Evolutionary conservation across 176 grass and related monocot genomes (phyloP).

Genomic region (Puya raimondii): DNA sequence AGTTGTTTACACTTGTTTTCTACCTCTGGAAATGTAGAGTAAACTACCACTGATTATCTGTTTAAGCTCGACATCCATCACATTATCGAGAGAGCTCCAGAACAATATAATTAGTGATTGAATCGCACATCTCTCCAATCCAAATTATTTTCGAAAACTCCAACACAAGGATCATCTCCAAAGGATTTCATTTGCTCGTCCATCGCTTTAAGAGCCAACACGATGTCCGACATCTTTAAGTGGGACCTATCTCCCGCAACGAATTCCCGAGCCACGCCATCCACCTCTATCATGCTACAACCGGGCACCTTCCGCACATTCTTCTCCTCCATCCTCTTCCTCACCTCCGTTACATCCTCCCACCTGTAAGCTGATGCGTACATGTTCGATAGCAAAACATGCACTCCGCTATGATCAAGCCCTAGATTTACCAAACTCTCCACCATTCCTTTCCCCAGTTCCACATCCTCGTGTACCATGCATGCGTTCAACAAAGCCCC

Average conservation of each 20-base stretch:
- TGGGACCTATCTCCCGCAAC: conserved; percentile 44
- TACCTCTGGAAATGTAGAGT: too few species aligned
- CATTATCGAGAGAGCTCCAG: too few species aligned
- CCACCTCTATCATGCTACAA: conserved; percentile 47
- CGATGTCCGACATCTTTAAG: conserved; percentile 22
- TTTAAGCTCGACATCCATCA: too few species aligned
- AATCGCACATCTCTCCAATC: neutral
- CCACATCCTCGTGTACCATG: conserved; percentile 16
- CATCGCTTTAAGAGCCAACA: conserved; percentile 6
- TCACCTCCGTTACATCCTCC: conserved; percentile 28
- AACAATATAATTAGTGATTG: neutral
- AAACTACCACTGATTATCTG: too few species aligned
- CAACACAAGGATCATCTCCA: neutral
- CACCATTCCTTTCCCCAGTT: conserved; percentile 20
- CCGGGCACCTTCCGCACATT: conserved; percentile 28
- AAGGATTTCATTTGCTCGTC: conserved; percentile 25
- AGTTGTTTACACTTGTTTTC: too few species aligned
- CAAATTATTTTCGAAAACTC: neutral
- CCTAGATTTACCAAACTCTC: conserved; percentile 20
- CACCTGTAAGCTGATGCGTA: conserved; percentile 37
- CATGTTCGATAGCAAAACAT: conserved; percentile 52
- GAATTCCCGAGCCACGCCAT: conserved; percentile 44
- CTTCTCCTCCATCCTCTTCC: conserved; percentile 32
- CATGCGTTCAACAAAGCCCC: conserved; percentile 57
- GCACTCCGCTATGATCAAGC: conserved; percentile 41